Percentiles rank a stretch among this genome's conserved stretches.
Evolutionary conservation across 1,284 basidiomycete species (phyloP).

Genomic region (Rhizopogon parksii): DNA sequence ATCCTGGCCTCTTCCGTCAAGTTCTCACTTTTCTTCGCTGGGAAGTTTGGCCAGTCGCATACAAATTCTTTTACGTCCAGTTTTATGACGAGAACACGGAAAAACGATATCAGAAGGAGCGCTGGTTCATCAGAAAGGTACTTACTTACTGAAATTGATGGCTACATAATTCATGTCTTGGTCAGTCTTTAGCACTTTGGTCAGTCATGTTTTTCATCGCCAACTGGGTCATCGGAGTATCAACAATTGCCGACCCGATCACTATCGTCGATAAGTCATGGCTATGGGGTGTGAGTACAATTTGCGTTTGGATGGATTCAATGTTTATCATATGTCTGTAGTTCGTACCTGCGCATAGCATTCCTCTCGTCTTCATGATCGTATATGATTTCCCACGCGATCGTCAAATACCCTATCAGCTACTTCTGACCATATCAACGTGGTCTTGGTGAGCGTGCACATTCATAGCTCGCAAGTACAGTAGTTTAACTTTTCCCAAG

Average conservation of each 20-base stretch:
- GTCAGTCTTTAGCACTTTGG: slow-evolving; percentile 52
- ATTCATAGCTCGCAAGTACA: slow-evolving; percentile 5
- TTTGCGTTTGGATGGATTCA: slow-evolving; percentile 18
- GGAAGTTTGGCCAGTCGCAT: slow-evolving; percentile 34
- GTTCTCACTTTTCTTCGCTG: slow-evolving; percentile 33
- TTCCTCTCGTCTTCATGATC: slow-evolving; percentile 46
- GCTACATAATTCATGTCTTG: slow-evolving; percentile 1
- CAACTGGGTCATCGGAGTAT: slow-evolving; percentile 62
- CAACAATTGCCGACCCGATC: slow-evolving; percentile 44
- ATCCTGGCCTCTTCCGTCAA: slow-evolving; percentile 24
- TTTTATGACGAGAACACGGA: slow-evolving; percentile 58
- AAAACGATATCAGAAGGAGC: slow-evolving; percentile 46
- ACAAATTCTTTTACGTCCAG: slow-evolving; percentile 47
- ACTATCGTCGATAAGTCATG: slow-evolving; percentile 51
- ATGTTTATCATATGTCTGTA: slow-evolving; percentile 33
- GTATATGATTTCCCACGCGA: slow-evolving; percentile 65
- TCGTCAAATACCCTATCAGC: slow-evolving; percentile 54
- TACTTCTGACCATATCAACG: slow-evolving; percentile 43
- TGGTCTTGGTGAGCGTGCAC: slow-evolving; percentile 48
- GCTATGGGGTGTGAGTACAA: slow-evolving; percentile 47
- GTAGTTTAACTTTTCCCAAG: slow-evolving; percentile 18
- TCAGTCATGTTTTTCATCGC: slow-evolving; percentile 59
- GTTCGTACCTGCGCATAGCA: slow-evolving; percentile 35
- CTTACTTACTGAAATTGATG: neutral
- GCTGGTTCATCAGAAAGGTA: slow-evolving; percentile 47